Evolutionary conservation across 2,329 filamentous ascomycete species (phyloP), one percentile per base, ranked within the genome.

Genomic region (Blumeria graminis): DNA sequence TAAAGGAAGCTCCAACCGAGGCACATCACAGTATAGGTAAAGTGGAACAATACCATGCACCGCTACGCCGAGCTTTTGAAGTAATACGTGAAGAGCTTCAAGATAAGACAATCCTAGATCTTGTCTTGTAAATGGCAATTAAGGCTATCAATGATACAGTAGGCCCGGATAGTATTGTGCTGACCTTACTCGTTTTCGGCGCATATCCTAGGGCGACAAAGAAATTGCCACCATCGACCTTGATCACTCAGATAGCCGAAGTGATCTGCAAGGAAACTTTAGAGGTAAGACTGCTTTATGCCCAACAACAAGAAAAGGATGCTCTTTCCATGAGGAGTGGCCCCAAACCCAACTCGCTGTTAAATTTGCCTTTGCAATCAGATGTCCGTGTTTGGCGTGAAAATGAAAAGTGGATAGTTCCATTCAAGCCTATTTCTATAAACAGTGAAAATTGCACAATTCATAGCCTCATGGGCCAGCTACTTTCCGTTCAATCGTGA

Each of bases 71-170:
- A 3, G 54, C 48, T n/a, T 60, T 55, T 48, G 11, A 51, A 38
- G 58, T 59, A 32, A 56, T 60, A 18, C 36, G 28, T 14, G 28
- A 13, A 4, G 51, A 60, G 39, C 13, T 59, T 10, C 41, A 39
- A n/a, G 38, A 13, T 0, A 51, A 57, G 16, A 52, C 53, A 38
- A 50, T 32, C 6, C 51, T 22, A 32, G 39, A 58, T 10, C 41
- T 55, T 45, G 36, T 39, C 9, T 51, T 61, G 9, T 34, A 60
- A 56, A 60, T 61, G 36, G 55, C 55, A 1, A 35, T 61, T 11
- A 61, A 35, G 32, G 48, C 14, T n/a, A 35, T 52, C 16, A 52
- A 52, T 52, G 48, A 52, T 33, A 33, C 28, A 60, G 51, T 57
- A 6, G 56, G 58, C 22, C 57, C 38, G 10, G 35, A 60, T 53